phyloP scores from a whole-genome alignment of 441 rosid genomes.

The Cnidoscolus chayamansa region DNA sequence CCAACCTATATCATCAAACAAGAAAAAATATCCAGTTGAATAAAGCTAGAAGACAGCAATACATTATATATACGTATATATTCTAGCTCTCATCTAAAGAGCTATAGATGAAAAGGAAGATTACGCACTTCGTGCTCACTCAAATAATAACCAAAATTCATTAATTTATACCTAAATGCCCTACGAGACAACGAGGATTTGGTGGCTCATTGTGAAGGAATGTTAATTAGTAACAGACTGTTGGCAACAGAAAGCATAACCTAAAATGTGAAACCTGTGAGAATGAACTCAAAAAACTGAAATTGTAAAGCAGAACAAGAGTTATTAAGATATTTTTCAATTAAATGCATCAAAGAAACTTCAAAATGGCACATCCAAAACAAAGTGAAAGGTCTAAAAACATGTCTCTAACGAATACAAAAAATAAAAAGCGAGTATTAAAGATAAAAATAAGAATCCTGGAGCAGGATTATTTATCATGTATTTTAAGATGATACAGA shows the following conservation, averaged over 20 bases:
- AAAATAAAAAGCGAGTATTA: no score
- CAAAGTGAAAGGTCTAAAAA: neutral
- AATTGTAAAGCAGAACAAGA: neutral
- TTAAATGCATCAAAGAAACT: neutral
- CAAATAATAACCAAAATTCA: neutral
- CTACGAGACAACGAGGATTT: no score
- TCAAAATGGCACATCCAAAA: neutral
- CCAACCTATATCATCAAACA: neutral
- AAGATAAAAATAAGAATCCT: no score
- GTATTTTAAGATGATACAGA: neutral
- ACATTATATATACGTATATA: neutral
- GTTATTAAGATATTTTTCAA: neutral
- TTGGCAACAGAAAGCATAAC: neutral
- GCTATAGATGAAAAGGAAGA: neutral
- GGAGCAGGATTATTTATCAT: neutral
- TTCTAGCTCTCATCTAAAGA: neutral
- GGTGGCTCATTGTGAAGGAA: neutral
- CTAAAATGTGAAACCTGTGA: neutral
- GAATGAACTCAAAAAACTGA: neutral
- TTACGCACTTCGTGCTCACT: neutral
- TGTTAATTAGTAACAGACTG: neutral
- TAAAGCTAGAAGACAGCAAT: neutral
- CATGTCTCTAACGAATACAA: no score
- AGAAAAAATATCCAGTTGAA: neutral
- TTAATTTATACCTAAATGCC: no score